Evolutionary conservation across 2,329 filamentous ascomycete species (phyloP).

Genomic region (Xylariaceae sp.): DNA sequence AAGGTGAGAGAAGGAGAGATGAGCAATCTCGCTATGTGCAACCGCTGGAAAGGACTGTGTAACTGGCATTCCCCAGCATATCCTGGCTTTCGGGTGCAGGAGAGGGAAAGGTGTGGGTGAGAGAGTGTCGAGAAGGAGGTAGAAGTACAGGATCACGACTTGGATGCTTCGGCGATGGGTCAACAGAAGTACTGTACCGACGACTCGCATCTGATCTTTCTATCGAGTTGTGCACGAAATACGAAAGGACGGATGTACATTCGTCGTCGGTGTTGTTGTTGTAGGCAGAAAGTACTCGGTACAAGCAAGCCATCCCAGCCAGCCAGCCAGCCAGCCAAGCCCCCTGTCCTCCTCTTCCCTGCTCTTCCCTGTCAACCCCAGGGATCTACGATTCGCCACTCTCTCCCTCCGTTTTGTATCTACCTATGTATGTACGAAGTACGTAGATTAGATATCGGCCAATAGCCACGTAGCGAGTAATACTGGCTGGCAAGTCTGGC

Average conservation of each 20-base stretch:
- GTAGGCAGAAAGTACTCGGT: too few species aligned
- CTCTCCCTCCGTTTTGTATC: not conserved
- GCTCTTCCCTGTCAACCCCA: slow-evolving; percentile 1
- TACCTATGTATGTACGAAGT: too few species aligned
- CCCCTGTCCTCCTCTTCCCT: not conserved
- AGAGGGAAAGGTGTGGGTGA: too few species aligned
- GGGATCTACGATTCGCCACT: slow-evolving; percentile 14
- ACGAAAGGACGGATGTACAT: too few species aligned
- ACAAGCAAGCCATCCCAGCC: too few species aligned
- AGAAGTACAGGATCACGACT: too few species aligned
- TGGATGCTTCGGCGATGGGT: too few species aligned
- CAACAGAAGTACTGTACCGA: too few species aligned
- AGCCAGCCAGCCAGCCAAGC: not conserved
- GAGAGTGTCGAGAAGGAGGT: too few species aligned
- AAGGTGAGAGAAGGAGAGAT: slow-evolving; percentile 22
- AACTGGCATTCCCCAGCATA: slow-evolving; percentile 19
- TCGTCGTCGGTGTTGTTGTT: too few species aligned
- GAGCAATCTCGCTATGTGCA: slow-evolving; percentile 28
- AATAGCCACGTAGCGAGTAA: slow-evolving; percentile 5
- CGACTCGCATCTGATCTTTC: too few species aligned
- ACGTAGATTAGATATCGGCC: slow-evolving; percentile 11
- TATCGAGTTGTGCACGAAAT: too few species aligned
- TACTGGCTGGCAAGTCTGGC: not conserved
- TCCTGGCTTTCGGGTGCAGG: slow-evolving; percentile 10
- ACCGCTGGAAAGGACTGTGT: slow-evolving; percentile 22